Base-by-base conservation (phyloP, 305 asterid species). In the Fraxinus xanthoxyloides region DNA sequence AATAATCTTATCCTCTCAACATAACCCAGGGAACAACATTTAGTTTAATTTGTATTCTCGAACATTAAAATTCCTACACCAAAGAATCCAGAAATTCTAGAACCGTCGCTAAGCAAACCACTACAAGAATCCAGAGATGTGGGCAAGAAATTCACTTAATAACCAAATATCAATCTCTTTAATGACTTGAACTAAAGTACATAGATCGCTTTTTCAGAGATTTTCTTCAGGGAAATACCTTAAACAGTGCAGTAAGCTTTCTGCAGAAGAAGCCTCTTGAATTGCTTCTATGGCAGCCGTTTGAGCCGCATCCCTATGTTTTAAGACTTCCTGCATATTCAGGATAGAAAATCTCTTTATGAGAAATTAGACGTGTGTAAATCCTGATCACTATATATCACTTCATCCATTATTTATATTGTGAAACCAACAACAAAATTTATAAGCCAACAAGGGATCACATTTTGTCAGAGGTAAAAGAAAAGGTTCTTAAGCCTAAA, bases 201-300 rank as follows among this genome's bases (percentile, higher is more conserved):
- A 26, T 13, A 2, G 32, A 76, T 21, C 67, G 56, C 46, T 28
- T n/a, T 43, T 38, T 36, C 9, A 59, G 72, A 19, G 28, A 80
- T 76, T 13, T 30, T 75, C 61, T 40, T 72, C 30, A 1, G 26
- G 75, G 80, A 89, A 84, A 77, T 92, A 96, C 99, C 98, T 94
- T 87, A 96, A 86, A 86, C 99, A 96, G 75, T 88, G 91, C 84
- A 96, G 98, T 77, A 96, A 89, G 84, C 88, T 93, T 89, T 96
- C 99, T 0, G 97, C 92, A 51, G 90, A 85, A 10, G 98, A 92
- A 86, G 99, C 98, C 88, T 93, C 98, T 86, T 93, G 95, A 88
- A 94, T 91, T 80, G 99, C 99, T 85, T 94, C 99, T 82, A 91
- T 87, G 35, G 99, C 99, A 84, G 98, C 98, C 19, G 89, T 87